These are phyloP conservation scores for Colletotrichum aenigma DNA, from an alignment of 2,329 filamentous ascomycete species.

Conservation along the genomic window DNA sequence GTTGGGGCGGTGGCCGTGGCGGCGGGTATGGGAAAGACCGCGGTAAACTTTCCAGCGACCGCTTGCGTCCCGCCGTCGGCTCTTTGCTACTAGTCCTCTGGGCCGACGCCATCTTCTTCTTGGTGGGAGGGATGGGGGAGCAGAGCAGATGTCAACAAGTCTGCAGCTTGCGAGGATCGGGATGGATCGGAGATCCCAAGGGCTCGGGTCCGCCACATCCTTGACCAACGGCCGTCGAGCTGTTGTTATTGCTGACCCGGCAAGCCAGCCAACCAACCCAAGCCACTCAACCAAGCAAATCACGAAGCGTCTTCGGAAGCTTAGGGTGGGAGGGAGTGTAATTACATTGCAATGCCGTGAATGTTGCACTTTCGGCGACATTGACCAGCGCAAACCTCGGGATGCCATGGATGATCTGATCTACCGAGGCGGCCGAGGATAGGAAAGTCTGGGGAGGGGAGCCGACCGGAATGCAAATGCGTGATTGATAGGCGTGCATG, in stretches of 20 bases:
- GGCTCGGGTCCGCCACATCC: not conserved
- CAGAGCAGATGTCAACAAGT: not conserved
- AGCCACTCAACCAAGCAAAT: not conserved
- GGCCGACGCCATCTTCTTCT: not conserved
- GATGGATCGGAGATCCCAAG: conserved; percentile 1
- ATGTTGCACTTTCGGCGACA: not conserved
- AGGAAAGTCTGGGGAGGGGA: not conserved
- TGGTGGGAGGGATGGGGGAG: not conserved
- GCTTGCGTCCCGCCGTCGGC: not conserved
- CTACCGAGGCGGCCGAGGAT: not conserved
- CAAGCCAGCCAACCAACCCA: not conserved
- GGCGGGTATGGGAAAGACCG: not conserved
- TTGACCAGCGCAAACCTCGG: not conserved
- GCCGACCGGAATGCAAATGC: not conserved
- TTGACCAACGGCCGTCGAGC: not conserved
- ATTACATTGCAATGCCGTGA: not conserved
- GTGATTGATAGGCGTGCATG: not conserved
- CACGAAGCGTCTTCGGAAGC: not conserved
- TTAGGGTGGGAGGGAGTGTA: not conserved
- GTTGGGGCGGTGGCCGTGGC: not conserved
- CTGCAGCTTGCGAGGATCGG: not conserved
- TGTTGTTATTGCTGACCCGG: not conserved
- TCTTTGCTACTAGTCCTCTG: not conserved
- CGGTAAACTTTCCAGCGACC: not conserved
- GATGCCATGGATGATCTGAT: not conserved